A percentile compares a stretch with the other conserved stretches of the same genome.
These are phyloP conservation scores for Podospora fimiseda DNA, from an alignment of 495 filamentous ascomycete genomes.

Conservation along the genomic window DNA sequence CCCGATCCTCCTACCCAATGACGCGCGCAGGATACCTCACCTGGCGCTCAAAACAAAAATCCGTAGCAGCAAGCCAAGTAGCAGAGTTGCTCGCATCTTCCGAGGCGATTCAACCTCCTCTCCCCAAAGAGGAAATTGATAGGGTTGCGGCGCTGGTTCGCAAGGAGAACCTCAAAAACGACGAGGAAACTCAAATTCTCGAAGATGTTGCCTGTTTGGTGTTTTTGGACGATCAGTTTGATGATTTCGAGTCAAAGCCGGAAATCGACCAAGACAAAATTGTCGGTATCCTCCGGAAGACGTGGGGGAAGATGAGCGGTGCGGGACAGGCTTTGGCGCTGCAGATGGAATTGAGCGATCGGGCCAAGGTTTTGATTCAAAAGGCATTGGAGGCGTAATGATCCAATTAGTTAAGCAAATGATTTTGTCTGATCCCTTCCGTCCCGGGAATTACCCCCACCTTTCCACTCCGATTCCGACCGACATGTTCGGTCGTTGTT, in stretches of 20 bases:
- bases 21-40: slow-evolving; percentile 65
- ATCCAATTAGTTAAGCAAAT: no score
- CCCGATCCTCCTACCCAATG: slow-evolving; percentile 59
- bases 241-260: slow-evolving; percentile 55
- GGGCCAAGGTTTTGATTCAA: slow-evolving; percentile 51
- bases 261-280: slow-evolving; percentile 67
- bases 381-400: slow-evolving; percentile 46
- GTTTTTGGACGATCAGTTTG: slow-evolving; percentile 79
- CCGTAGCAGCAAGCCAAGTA: slow-evolving; percentile 59
- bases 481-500: slow-evolving; percentile 58
- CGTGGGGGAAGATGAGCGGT: slow-evolving; percentile 76
- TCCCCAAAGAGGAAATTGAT: slow-evolving; percentile 33
- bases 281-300: slow-evolving; percentile 66
- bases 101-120: slow-evolving; percentile 29
- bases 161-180: slow-evolving; percentile 57
- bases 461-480: no score
- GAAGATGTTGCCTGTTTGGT: slow-evolving; percentile 84
- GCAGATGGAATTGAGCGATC: slow-evolving; percentile 55
- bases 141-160: slow-evolving; percentile 55
- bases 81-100: slow-evolving; percentile 46
- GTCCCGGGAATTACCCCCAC: no score
- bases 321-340: slow-evolving; percentile 62
- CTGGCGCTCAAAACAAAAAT: slow-evolving; percentile 68
- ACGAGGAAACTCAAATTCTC: slow-evolving; percentile 62
- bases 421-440: no score